Evolutionary conservation across 805 yeast species (phyloP), one percentile per base, ranked within the genome.

Genomic region (Maudiozyma turicensis): DNA sequence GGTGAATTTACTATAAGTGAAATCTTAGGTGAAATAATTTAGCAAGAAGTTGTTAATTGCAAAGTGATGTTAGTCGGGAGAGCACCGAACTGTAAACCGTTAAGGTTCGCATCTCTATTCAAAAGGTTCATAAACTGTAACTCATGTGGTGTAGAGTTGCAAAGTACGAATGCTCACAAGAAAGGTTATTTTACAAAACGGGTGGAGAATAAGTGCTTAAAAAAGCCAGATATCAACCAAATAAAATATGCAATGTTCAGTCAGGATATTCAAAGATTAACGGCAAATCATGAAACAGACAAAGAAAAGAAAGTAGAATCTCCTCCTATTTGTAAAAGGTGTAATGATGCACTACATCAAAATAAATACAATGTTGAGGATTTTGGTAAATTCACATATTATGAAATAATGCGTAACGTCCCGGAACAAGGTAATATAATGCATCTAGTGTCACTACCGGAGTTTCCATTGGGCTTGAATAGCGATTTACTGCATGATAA

Each of bases 381-480:
- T 26, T 60, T 61, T 35, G 60, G 60, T 8, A 54, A 61, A 14
- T 51, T 50, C 44, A 54, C 69, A 1, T 55, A 64, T 3, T 57
- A 61, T 1, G 63, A 66, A 5, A 63, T 74, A 1, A 46, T 70
- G 49, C 54, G 56, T 5, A 45, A 49, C 3, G 54, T 70, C 26
- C 87, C 81, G 2, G 58, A 56, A 3, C 55, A 64, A 33, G 74
- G 78, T 3, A 72, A 72, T 8, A 55, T 84, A 1, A 73, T 82
- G 2, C 81, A 84, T 58, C 78, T 85, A 1, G 69, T 83, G 8
- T 81, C 84, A 35, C 80, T 84, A 1, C 63, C 74, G 11, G 95
- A 86, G 54, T 86, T 86, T 59, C 96, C 96, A 1, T 66, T 83
- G 40, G 73, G 82, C 6, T 57, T 82, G 3, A 67, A 74, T 50